A percentile compares a stretch with the other conserved stretches of the same genome.
These are phyloP conservation scores for Beauveria varroae DNA, from an alignment of 2,329 filamentous ascomycete genomes.

Conservation along the genomic window DNA sequence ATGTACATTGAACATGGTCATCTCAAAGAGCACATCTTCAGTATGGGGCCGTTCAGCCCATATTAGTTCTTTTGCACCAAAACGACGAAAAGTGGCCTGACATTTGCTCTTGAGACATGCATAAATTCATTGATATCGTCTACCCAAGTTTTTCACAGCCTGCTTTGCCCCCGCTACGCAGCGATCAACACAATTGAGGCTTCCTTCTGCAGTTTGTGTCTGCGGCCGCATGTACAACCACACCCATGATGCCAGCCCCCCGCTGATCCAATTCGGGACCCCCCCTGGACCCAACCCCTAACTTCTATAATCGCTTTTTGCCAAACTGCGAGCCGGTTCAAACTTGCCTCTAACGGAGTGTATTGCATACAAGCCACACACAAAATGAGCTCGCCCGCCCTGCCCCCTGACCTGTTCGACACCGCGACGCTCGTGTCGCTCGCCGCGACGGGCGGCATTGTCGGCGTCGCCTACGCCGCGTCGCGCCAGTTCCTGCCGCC, in stretches of 20 bases:
- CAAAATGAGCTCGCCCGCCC: constrained; percentile 16
- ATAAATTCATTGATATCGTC: not conserved
- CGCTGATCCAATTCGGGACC: no score
- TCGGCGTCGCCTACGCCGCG: constrained; percentile 38
- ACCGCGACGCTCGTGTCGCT: constrained; percentile 53
- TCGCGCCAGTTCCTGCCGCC: constrained; percentile 42
- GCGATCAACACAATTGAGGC: no score
- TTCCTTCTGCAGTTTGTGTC: no score
- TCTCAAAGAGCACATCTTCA: not conserved
- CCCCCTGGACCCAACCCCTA: no score
- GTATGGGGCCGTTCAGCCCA: no score
- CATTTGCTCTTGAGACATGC: not conserved
- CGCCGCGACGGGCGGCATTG: constrained; percentile 45
- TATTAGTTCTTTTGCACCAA: not conserved
- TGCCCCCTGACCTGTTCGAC: constrained; percentile 52
- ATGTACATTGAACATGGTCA: not conserved
- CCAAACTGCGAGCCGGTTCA: not conserved
- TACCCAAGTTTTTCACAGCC: not conserved
- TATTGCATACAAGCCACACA: no score
- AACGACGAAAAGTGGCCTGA: not conserved
- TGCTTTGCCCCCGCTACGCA: no score
- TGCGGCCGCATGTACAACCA: no score
- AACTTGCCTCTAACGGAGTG: no score
- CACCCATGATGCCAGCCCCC: no score
- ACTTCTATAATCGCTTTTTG: no score